Base-by-base conservation (phyloP, 306 rosid species). In the Myrica gale region DNA sequence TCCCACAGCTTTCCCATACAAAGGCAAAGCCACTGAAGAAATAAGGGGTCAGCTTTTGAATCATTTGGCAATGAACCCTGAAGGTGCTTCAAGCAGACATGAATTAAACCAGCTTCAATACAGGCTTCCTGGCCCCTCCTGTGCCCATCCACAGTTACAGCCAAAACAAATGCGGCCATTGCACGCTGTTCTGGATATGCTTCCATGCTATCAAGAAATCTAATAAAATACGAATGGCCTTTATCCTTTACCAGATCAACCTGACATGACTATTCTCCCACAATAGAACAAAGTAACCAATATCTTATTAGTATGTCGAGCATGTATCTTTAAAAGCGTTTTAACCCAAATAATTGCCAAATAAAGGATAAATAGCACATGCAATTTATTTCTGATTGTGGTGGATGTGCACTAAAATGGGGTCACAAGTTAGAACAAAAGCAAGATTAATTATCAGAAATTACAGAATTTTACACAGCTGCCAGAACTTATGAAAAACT, bases 11-110 rank as follows among this genome's bases (percentile, higher is more conserved):
- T 96, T 53, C 99, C 99, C 78, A 96, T 79, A 88, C 99, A 96
- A 44, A 96, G 93, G 83, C 99, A 92, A 79, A 92, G 92, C 99
- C 99, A 96, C 78, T 92, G 99, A 86, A 96, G 99, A 91, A 92
- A 90, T 62, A 88, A 83, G 74, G 99, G 98, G 83, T 96, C 99
- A 46, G 91, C 83, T 77, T 90, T 96, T 48, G 88, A 77, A 70
- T 92, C 98, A 82, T 73, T 90, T 73, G 97, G 91, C 72, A 88
- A 81, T 83, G 96, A 88, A 85, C 91, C 87, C 83, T 86, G 98
- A 78, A 96, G 97, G 78, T 90, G 94, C 85, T 75, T 92, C 87
- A 96, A 87, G 88, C 99, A 96, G 69, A 96, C 93, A 77, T 81
- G 88, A 73, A 91, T 86, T 73, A 96, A 62, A 79, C 84, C 90